Base-by-base conservation (phyloP, 306 rosid genomes). In the Abrus precatorius region DNA sequence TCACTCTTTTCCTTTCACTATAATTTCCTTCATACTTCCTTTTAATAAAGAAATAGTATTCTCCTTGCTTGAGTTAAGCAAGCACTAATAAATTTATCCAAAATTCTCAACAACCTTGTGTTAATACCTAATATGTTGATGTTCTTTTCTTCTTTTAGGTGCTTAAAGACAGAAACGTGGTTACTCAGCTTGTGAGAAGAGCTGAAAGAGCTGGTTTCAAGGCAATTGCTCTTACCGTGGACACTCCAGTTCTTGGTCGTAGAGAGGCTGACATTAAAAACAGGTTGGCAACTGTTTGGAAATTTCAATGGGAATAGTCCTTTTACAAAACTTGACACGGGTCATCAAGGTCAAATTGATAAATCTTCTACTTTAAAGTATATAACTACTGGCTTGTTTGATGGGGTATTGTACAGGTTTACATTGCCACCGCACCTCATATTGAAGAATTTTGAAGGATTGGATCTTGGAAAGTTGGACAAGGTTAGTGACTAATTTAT, bases 181-280 rank as follows among this genome's bases (percentile, higher is more conserved):
- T 92, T 74, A 77, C 77, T 67, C 99, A 96, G 59, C 98, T 96
- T 55, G 98, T 96, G 82, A 93, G 85, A 81, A 92, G 98, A 89
- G 99, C 99, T 45, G 99, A 96, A 87, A 90, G 82, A 68, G 98
- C 99, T 75, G 98, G 99, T 78, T 96, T 91, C 90, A 96, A 90
- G 88, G 99, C 99, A 40, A 96, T 96, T 83, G 97, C 91, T 53
- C 94, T 96, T 68, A 96, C 99, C 11, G 99, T 93, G 63, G 99
- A 96, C 82, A 90, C 94, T 80, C 99, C 99, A 64, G 49, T 87
- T 64, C 98, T 96, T 36, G 99, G 99, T 70, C 97, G 99, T 52
- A 85, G 99, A 83, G 97, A 96, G 81, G 97, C 98, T 33, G 98
- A 96, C 84, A 96, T 96, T 83, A 96, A 92, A 88, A 96, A 96